Base-by-base conservation (phyloP, 1,284 basidiomycete species). In the Pascua guehoae region DNA sequence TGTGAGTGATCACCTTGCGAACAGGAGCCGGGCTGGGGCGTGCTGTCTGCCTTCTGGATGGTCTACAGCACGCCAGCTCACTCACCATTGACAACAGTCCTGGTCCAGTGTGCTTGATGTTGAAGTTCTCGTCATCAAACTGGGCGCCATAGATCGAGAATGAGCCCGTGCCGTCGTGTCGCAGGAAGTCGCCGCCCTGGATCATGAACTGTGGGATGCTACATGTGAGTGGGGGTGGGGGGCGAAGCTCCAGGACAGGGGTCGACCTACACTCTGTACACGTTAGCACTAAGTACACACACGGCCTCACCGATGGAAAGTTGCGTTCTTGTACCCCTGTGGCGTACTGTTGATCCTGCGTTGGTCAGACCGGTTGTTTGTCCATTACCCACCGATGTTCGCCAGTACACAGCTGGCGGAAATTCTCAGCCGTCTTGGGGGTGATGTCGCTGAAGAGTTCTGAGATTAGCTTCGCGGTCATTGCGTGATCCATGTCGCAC, bases 101-200 rank as follows among this genome's bases (percentile, higher is more conserved):
- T 2, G 91, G 86, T 0, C 82, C 87, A 0, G 84, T 86, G 72
- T 98, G 95, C 74, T 94, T 94, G 68, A 93, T 83, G 50, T 83
- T 81, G 70, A 98, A 98, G 75, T 93, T 97, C 80, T 98, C 95
- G 69, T 98, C 95, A 83, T 88, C 88, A 66, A 94, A 94, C 66
- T 91, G 89, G 70, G 89, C 86, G 37, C 95, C 95, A 70, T 97
- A 98, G 70, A 98, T 94, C 32, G 89, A 93, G 73, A 92, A 91
- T 0, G 87, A 86, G 1, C 95, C 96, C 0, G 94, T 97, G 17
- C 95, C 95, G 67, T 98, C 94, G 2, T 93, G 69, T 90, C 93
- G 16, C 57, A 91, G 67, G 66, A 94, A 94, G 72, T 95, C 91
- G 2, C 91, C 72, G 18, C 72, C 74, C 64, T 76, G 74, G 17